A percentile compares a stretch with the other conserved stretches of the same genome.
Conservation (phyloP, 106 monocot genomes). For the Acorus calamus region DNA sequence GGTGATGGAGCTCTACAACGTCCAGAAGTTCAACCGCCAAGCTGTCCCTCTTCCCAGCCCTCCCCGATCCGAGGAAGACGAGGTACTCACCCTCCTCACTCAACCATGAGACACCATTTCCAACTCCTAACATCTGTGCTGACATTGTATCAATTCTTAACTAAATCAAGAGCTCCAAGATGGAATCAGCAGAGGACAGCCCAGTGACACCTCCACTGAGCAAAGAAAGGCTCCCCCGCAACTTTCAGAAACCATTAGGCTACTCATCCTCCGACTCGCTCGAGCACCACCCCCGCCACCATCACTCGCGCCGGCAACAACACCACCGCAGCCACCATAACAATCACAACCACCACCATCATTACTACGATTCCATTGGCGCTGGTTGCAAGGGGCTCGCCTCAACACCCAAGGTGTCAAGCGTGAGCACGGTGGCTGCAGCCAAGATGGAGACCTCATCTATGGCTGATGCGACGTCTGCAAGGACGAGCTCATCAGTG, state of each 20-base stretch:
- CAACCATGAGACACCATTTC: too few species aligned
- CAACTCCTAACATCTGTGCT: too few species aligned
- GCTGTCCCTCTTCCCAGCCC: constrained; percentile 46
- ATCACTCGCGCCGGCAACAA: background rate
- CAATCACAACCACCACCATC: constrained; percentile 6
- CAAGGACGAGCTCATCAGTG: constrained; percentile 54
- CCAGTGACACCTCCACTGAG: constrained; percentile 58
- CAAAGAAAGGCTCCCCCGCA: constrained; percentile 43
- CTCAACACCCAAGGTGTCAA: constrained; percentile 75
- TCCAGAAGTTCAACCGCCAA: constrained; percentile 50
- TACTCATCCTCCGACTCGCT: constrained; percentile 50
- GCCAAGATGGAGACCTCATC: constrained; percentile 72
- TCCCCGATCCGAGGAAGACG: constrained; percentile 54
- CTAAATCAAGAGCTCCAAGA: constrained; percentile 46
- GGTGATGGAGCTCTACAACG: constrained; percentile 80
- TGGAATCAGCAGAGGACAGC: constrained; percentile 53
- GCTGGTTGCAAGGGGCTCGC: constrained; percentile 10
- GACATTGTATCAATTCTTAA: background rate
- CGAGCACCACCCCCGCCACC: constrained; percentile 25
- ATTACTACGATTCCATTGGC: constrained; percentile 22
- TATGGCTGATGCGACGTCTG: constrained; percentile 36
- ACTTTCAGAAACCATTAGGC: constrained; percentile 29
- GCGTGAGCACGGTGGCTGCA: constrained; percentile 46
- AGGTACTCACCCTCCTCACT: constrained; percentile 18
- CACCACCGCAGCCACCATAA: too few species aligned